These are phyloP conservation scores for Aechmea fasciata DNA, from an alignment of 176 grass and related monocot genomes.

Conservation along the genomic window DNA sequence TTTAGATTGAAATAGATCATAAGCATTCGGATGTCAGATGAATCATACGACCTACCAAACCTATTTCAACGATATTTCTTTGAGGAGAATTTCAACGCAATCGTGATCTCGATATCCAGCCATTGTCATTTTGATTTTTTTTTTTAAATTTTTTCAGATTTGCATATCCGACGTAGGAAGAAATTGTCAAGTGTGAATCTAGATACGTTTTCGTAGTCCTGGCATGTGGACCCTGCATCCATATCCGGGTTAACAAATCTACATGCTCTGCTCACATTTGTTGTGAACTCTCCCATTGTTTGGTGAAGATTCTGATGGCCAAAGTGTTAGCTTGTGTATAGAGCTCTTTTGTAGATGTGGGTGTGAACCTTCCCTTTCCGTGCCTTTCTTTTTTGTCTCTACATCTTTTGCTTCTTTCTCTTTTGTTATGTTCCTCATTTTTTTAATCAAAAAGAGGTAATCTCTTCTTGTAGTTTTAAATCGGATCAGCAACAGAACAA, in stretches of 20 bases:
- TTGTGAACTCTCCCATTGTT: neutral
- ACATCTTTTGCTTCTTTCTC: slow-evolving; percentile 4
- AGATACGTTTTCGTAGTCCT: too few species aligned
- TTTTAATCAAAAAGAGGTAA: slow-evolving; percentile 5
- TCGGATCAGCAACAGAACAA: slow-evolving; percentile 1
- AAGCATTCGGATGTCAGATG: too few species aligned
- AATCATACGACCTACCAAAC: too few species aligned
- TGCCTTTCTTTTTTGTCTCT: slow-evolving; percentile 3
- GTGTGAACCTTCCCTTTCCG: neutral
- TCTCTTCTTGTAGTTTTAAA: neutral
- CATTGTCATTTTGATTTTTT: too few species aligned
- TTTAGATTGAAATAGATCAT: too few species aligned
- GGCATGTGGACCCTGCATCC: neutral
- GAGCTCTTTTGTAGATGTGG: slow-evolving; percentile 4
- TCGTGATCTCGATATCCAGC: too few species aligned
- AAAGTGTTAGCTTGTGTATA: slow-evolving; percentile 3
- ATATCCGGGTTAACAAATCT: neutral
- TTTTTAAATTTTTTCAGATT: too few species aligned
- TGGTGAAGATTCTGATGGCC: slow-evolving; percentile 5
- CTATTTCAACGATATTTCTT: too few species aligned
- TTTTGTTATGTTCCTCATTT: neutral
- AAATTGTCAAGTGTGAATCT: too few species aligned
- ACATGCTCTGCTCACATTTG: neutral
- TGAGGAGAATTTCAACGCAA: too few species aligned
- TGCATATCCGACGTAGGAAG: too few species aligned